Conservation (phyloP, 176 grass and related monocot species). For the Paspalum notatum region DNA sequence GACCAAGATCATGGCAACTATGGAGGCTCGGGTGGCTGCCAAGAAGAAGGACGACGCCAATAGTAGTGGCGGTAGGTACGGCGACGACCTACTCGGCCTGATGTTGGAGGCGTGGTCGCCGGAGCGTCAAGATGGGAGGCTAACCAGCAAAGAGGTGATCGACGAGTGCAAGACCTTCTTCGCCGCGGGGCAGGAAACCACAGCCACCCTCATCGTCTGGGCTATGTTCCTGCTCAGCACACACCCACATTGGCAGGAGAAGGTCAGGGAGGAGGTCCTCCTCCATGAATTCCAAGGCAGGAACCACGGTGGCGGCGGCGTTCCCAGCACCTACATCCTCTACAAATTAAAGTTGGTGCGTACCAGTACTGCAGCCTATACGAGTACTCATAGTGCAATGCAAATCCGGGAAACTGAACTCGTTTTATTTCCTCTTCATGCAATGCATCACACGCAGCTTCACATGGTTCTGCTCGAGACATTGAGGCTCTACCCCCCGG, state of each 20-base stretch:
- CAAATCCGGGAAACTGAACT: too few relatives aligned
- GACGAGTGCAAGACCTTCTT: slow-evolving; percentile 62
- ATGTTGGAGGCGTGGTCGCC: slow-evolving; percentile 28
- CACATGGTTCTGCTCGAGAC: slow-evolving; percentile 55
- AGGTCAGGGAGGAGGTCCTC: slow-evolving; percentile 51
- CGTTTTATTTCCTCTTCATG: too few relatives aligned
- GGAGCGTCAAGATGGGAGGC: not conserved
- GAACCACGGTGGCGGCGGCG: not conserved
- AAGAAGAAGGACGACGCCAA: not conserved
- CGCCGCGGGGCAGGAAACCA: slow-evolving; percentile 48
- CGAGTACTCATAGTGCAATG: too few relatives aligned
- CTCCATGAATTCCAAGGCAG: slow-evolving; percentile 12
- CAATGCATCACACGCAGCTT: slow-evolving; percentile 7
- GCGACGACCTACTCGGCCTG: slow-evolving; percentile 48
- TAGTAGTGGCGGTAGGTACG: not conserved
- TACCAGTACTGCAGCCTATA: too few relatives aligned
- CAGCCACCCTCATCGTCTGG: slow-evolving; percentile 45
- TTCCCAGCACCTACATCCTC: not conserved
- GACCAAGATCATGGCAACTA: slow-evolving; percentile 28
- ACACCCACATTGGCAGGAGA: slow-evolving; percentile 49
- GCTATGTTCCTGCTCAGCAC: slow-evolving; percentile 42
- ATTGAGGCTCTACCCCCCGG: slow-evolving; percentile 40
- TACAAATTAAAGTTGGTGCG: slow-evolving; percentile 49
- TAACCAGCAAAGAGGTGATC: slow-evolving; percentile 49
- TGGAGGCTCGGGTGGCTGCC: not conserved